A percentile compares a stretch with the other conserved stretches of the same genome.
phyloP scores from a whole-genome alignment of 805 yeast species.

The Yarrowia deformans region DNA sequence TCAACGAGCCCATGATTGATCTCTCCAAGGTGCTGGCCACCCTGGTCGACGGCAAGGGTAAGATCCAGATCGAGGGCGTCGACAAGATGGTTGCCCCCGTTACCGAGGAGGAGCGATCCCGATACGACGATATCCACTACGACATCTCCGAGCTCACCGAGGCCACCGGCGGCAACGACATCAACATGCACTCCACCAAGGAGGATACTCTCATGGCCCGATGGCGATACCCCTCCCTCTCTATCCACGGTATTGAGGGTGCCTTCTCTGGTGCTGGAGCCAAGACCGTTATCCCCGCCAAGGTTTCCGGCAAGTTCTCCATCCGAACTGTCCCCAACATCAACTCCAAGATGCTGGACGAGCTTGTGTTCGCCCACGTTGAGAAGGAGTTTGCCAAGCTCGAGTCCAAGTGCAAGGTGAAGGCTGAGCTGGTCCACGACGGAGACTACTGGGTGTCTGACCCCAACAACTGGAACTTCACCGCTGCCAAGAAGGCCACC shows the following conservation, averaged over 20 bases:
- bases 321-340: constrained; percentile 98
- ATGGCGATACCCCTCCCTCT: constrained; percentile 98
- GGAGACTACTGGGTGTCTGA: constrained; percentile 97
- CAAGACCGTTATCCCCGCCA: constrained; percentile 96
- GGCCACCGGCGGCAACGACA: constrained; percentile 88
- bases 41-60: constrained; percentile 82
- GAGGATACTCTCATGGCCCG: constrained; percentile 88
- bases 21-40: constrained; percentile 76
- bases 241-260: constrained; percentile 97
- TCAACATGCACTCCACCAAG: constrained; percentile 77
- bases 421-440: constrained; percentile 83
- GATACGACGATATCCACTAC: constrained; percentile 87
- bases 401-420: constrained; percentile 76
- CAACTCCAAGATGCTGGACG: constrained; percentile 76
- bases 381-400: constrained; percentile 69
- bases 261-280: constrained; percentile 96
- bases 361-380: constrained; percentile 76
- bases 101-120: constrained; percentile 75
- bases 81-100: constrained; percentile 95
- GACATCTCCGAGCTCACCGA: constrained; percentile 82
- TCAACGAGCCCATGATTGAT: constrained; percentile 98
- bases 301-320: constrained; percentile 92
- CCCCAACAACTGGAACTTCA: constrained; percentile 89
- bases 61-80: constrained; percentile 85
- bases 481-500: constrained; percentile 95